Conservation (phyloP, 441 rosid species). For the Breynia disticha region DNA sequence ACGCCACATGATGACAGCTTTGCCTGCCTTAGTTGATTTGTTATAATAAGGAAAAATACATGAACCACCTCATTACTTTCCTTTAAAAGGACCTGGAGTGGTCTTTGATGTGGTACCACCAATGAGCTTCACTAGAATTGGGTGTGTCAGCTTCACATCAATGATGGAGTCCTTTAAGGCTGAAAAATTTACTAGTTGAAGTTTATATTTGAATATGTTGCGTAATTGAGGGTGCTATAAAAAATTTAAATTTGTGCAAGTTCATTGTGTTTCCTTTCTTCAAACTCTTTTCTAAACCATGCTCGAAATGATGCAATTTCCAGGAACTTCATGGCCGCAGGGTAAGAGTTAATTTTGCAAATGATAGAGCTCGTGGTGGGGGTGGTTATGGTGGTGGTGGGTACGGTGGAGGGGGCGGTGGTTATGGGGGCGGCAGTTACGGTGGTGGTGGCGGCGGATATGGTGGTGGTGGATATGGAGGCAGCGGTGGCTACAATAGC, state of each 20-base stretch:
- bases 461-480: conserved; percentile 18
- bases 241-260: neutral
- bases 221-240: no score
- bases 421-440: conserved; percentile 12
- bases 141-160: no score
- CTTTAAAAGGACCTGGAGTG: no score
- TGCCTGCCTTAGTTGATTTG: no score
- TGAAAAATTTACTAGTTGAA: no score
- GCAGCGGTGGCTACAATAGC: conserved; percentile 18
- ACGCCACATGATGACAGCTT: no score
- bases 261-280: neutral
- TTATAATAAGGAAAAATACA: no score
- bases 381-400: conserved; percentile 19
- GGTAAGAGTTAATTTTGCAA: conserved; percentile 68
- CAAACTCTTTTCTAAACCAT: neutral
- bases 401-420: conserved; percentile 16
- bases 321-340: conserved; percentile 78
- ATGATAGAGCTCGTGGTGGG: conserved; percentile 40
- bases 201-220: no score
- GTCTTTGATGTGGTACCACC: no score
- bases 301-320: neutral
- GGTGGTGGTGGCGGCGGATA: conserved; percentile 16
- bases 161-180: no score
- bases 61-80: no score
- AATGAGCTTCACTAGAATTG: no score